Evolutionary conservation across 495 filamentous ascomycete species (phyloP).

Genomic region (Niebla homalea): DNA sequence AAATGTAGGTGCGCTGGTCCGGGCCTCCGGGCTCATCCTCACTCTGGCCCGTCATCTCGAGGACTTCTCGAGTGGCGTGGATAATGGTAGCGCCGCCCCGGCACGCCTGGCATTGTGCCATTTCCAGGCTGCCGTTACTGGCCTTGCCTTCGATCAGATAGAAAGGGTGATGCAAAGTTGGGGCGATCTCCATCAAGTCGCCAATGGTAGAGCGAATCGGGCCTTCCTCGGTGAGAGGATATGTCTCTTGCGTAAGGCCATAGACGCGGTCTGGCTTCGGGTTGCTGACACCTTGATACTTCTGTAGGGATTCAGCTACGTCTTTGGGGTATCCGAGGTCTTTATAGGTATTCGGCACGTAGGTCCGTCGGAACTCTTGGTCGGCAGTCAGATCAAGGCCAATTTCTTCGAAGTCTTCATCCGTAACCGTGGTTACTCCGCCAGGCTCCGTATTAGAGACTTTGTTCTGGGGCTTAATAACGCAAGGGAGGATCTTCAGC

Average conservation of each 20-base stretch:
- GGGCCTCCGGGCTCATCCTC: not conserved
- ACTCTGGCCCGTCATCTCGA: not conserved
- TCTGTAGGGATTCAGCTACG: not conserved
- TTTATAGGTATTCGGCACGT: not conserved
- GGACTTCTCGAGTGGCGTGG: not conserved
- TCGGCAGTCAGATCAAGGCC: not conserved
- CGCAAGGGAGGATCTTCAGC: not conserved
- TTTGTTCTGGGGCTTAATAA: not conserved
- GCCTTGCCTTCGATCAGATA: constrained; percentile 3
- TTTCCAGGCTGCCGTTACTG: not conserved
- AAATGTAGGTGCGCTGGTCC: not conserved
- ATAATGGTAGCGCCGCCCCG: not conserved
- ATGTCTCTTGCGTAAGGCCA: not conserved
- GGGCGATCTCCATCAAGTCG: not conserved
- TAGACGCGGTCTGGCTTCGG: not conserved
- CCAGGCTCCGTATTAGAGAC: not conserved
- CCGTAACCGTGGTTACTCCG: not conserved
- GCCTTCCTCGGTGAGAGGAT: not conserved
- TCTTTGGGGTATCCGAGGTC: not conserved
- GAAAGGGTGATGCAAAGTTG: not conserved
- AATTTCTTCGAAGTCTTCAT: not conserved
- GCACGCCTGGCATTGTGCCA: not conserved
- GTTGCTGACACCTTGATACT: not conserved
- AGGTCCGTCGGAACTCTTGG: not conserved
- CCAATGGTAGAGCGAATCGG: not conserved